Evolutionary conservation across 352 stramenopile genomes (phyloP).

Genomic region (Hyaloperonospora arabidopsidis): DNA sequence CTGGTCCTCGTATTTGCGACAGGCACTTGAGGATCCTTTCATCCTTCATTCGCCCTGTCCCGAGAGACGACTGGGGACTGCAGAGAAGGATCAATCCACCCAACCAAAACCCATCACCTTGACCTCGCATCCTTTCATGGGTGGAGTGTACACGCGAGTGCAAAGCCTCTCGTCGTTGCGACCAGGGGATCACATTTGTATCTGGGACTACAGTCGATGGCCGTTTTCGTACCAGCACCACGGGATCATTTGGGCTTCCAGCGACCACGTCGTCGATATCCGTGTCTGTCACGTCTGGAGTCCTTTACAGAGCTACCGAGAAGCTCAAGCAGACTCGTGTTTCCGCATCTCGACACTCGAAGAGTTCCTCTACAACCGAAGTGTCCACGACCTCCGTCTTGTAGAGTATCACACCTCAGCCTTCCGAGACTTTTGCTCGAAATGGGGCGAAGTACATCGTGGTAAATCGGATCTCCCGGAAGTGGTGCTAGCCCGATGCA

Average conservation of each 20-base stretch:
- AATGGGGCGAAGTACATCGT: slow-evolving; percentile 69
- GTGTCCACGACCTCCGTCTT: slow-evolving; percentile 37
- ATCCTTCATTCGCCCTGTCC: too few relatives aligned
- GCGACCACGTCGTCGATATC: slow-evolving; percentile 36
- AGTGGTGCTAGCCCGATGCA: slow-evolving; percentile 65
- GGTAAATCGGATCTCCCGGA: slow-evolving; percentile 63
- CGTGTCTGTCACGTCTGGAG: slow-evolving; percentile 73
- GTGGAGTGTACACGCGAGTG: slow-evolving; percentile 62
- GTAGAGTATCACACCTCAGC: slow-evolving; percentile 72
- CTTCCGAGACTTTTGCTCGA: slow-evolving; percentile 52
- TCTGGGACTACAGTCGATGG: slow-evolving; percentile 73
- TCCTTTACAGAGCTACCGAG: slow-evolving; percentile 39
- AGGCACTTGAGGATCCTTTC: too few relatives aligned
- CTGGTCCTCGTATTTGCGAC: too few relatives aligned
- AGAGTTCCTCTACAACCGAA: slow-evolving; percentile 64
- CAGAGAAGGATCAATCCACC: too few relatives aligned
- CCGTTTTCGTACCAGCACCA: slow-evolving; percentile 73
- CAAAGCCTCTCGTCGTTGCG: slow-evolving; percentile 43
- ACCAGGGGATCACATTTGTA: slow-evolving; percentile 63
- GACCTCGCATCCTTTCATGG: too few relatives aligned
- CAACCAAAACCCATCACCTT: too few relatives aligned
- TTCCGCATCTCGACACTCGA: slow-evolving; percentile 68
- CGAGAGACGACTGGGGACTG: too few relatives aligned
- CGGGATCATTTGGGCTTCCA: slow-evolving; percentile 60
- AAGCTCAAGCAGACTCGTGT: slow-evolving; percentile 65